phyloP scores from a whole-genome alignment of 2,329 filamentous ascomycete species.

The Knoxdaviesia capensis region DNA sequence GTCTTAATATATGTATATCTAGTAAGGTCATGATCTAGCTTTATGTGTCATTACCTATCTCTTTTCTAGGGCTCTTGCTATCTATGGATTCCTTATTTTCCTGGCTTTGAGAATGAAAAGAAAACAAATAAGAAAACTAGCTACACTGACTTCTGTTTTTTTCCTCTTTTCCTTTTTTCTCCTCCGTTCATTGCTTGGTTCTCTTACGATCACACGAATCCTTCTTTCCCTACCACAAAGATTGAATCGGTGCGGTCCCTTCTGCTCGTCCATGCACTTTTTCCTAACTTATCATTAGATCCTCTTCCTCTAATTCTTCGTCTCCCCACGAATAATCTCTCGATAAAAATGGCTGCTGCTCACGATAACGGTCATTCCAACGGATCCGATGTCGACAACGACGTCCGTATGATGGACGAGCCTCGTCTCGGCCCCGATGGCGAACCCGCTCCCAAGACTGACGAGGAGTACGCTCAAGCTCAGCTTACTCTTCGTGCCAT shows the following conservation, averaged over 20 bases:
- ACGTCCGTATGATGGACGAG: constrained; percentile 37
- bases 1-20: no score
- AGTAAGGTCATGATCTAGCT: no score
- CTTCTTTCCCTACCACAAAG: constrained; percentile 5
- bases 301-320: constrained; percentile 6
- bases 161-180: no score
- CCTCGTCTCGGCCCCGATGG: constrained; percentile 48
- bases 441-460: constrained; percentile 69
- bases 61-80: no score
- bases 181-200: no score
- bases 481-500: constrained; percentile 91
- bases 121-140: no score
- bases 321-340: constrained; percentile 6
- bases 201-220: no score
- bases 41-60: no score
- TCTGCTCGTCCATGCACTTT: constrained; percentile 5
- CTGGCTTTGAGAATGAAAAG: no score
- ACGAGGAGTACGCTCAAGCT: constrained; percentile 87
- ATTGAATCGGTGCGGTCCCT: neutral
- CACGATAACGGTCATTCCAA: constrained; percentile 37
- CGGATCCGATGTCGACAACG: constrained; percentile 43
- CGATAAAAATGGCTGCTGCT: constrained; percentile 34
- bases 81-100: no score
- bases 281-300: constrained; percentile 2
- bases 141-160: no score